These are phyloP conservation scores for Exophiala calicioides DNA, from an alignment of 2,329 filamentous ascomycete species.

Conservation along the genomic window DNA sequence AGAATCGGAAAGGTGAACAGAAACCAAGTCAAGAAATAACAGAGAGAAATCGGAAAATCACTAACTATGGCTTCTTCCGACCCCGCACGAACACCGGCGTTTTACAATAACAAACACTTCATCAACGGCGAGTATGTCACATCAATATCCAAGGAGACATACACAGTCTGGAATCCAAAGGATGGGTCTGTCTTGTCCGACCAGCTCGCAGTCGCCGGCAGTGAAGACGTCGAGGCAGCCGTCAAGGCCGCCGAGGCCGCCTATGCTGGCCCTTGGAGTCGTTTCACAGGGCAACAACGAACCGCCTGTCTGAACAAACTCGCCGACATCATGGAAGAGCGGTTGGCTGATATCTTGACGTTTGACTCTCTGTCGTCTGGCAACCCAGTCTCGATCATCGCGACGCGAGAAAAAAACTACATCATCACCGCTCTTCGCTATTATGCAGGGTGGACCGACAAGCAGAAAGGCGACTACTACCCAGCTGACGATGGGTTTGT, in stretches of 20 bases:
- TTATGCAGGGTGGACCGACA: constrained; percentile 27
- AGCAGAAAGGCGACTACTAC: constrained; percentile 25
- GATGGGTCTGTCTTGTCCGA: constrained; percentile 28
- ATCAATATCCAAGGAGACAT: constrained; percentile 32
- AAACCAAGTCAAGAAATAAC: no score
- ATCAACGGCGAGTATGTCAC: constrained; percentile 19
- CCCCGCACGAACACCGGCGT: no score
- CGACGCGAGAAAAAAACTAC: constrained; percentile 12
- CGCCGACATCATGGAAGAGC: constrained; percentile 42
- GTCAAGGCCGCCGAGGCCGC: constrained; percentile 40
- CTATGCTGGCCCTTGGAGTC: constrained; percentile 34
- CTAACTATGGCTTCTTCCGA: no score
- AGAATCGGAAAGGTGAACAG: no score
- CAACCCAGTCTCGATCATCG: constrained; percentile 33
- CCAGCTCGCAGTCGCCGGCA: constrained; percentile 30
- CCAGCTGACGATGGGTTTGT: constrained; percentile 31
- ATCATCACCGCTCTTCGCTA: constrained; percentile 14
- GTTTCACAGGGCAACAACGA: constrained; percentile 29
- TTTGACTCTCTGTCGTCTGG: constrained; percentile 26
- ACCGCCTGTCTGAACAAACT: constrained; percentile 29
- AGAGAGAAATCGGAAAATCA: no score
- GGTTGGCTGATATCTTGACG: constrained; percentile 38
- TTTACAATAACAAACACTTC: constrained; percentile 12
- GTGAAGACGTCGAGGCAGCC: constrained; percentile 37
- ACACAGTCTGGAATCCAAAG: constrained; percentile 39